Evolutionary conservation across 139 green algal species (phyloP).

Genomic region (Chlorella ohadii): DNA sequence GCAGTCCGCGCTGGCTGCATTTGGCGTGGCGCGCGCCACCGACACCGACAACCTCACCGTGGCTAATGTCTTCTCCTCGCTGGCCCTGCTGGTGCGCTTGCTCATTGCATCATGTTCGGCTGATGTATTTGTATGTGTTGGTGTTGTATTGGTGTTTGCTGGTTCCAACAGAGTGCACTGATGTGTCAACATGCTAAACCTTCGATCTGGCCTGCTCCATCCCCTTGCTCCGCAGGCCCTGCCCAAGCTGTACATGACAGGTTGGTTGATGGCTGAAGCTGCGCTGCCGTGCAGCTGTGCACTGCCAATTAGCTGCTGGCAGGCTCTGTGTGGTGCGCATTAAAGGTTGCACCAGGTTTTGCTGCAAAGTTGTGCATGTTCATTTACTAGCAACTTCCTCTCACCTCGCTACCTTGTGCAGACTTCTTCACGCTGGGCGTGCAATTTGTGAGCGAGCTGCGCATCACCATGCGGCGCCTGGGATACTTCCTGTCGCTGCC

Average conservation of each 20-base stretch:
- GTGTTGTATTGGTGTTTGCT: no score
- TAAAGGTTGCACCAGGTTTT: no score
- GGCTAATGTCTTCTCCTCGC: constrained; percentile 74
- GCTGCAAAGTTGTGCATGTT: no score
- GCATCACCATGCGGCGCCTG: constrained; percentile 71
- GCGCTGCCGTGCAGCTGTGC: no score
- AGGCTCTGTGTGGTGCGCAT: constrained; percentile 29
- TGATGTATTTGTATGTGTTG: no score
- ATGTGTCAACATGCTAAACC: background rate
- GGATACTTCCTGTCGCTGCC: constrained; percentile 75
- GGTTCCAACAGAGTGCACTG: no score
- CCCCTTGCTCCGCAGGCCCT: constrained; percentile 40
- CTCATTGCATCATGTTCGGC: no score
- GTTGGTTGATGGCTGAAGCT: constrained; percentile 79
- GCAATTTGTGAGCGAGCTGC: constrained; percentile 68
- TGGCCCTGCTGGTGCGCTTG: constrained; percentile 58
- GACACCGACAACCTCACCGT: constrained; percentile 55
- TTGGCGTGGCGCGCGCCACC: constrained; percentile 58
- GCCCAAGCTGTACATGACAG: constrained; percentile 68
- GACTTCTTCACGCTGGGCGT: constrained; percentile 40
- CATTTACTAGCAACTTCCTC: no score
- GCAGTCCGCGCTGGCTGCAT: constrained; percentile 66
- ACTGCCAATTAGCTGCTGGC: no score
- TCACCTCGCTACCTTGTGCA: no score
- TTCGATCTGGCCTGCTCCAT: background rate